Base-by-base conservation (phyloP, 108 stramenopile genomes). In the Poteriospumella lacustris region DNA sequence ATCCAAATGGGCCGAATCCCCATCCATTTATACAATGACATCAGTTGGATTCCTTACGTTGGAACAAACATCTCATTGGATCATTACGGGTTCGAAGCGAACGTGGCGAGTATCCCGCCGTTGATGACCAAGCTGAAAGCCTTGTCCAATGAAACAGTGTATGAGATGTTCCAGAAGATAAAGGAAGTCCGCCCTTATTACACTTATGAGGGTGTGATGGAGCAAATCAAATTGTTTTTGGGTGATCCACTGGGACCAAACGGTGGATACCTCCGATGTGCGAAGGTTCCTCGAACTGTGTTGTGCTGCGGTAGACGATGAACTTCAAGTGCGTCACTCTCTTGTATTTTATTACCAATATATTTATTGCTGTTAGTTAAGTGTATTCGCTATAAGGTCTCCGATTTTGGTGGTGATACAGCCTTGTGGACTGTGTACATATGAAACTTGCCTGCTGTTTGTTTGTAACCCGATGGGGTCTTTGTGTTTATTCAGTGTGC, bases 21-120 rank as follows among this genome's bases (percentile, higher is more conserved):
- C 26, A 28, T 42, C 28, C 36, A 42, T 73, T 28, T 73, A 5
- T 73, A 73, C 70, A 56, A 73, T 56, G 70, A 73, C 41, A 42
- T 73, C 31, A n/a, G 26, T 3, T 73, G 70, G 70, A 44, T 73
- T 42, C 70, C 70, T 12, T 73, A 73, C 31, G 5, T 12, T 12
- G 70, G 70, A 33, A 73, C 70, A 9, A 44, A 73, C 5, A 9
- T 56, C 15, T 28, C 26, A 26, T n/a, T 73, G 19, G 47, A 44
- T 42, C 36, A 44, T 73, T 73, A 52, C 42, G 70, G 70, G 5
- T 73, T 34, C 36, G 15, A 9, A 64, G 60, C 60, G 24, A 34
- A 34, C 24, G 9, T 64, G 36, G 36, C 19, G 19, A 19, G 19
- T 19, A 19, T 56, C 15, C 15, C 15, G 24, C 24, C 52, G 24